Base-by-base conservation (phyloP, 257 asterid species). In the Penstemon barbatus region DNA sequence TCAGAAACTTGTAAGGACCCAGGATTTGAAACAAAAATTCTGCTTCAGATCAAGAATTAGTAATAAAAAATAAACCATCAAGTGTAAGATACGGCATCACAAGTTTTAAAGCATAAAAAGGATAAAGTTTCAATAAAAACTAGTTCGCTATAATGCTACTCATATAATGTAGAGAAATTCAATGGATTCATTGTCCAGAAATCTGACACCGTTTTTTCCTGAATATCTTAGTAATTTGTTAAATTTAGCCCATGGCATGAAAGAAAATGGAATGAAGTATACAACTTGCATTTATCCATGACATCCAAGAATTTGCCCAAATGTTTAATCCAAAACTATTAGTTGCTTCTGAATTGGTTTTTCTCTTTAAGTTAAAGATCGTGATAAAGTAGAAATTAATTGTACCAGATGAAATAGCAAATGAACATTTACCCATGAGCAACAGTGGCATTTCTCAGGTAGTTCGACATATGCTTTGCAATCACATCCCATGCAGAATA, bases 401-500 rank as follows among this genome's bases (percentile, higher is more conserved):
- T 48, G 70, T 45, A 70, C 40, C 59, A 59, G 10, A 57, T 56
- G 60, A 54, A 62, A 49, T 40, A 69, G 50, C 65, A 58, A 65
- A 55, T 10, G 61, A 52, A 59, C 0, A 19, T 74, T 84, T 83
- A 89, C 99, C 97, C 86, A 73, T 85, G 77, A 78, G 96, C 84
- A 83, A 91, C 88, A 70, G 68, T 64, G 38, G 96, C 84, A 81
- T 82, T 78, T 60, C 78, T 81, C 48, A 59, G 68, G 83, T 90
- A 86, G 78, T 78, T 77, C 77, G 72, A 76, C 54, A 79, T 82
- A 71, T 90, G 86, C 76, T 80, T 85, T 72, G 77, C 84, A 74
- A 91, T 86, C 79, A 91, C 96, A 83, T 81, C 87, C 99, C 97
- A 90, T 55, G 97, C 97, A 63, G 97, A 87, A 77, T 94, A 94